These are phyloP conservation scores for Microthlaspi erraticum DNA, from an alignment of 345 rosid genomes.

Conservation along the genomic window DNA sequence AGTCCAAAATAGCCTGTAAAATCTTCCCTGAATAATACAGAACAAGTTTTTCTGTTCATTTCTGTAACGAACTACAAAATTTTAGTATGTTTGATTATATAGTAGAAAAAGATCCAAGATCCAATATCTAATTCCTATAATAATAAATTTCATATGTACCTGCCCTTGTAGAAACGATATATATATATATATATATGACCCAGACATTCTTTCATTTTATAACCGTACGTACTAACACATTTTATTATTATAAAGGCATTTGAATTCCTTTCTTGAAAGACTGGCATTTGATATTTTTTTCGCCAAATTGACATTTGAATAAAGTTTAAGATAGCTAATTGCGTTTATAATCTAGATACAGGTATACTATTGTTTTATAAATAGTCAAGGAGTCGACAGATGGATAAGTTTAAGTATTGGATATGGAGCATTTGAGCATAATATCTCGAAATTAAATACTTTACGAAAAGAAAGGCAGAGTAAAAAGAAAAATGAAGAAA, in stretches of 20 bases:
- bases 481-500: conserved; percentile 2
- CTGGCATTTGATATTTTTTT: conserved; percentile 13
- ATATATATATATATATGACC: neutral
- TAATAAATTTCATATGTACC: neutral
- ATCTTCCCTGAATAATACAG: too few relatives aligned
- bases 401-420: neutral
- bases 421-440: too few relatives aligned
- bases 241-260: conserved; percentile 8
- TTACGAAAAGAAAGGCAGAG: conserved; percentile 1
- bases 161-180: neutral
- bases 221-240: conserved; percentile 7
- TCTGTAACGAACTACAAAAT: neutral
- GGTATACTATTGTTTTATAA: neutral
- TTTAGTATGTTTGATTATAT: neutral
- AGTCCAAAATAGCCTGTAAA: neutral
- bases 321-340: conserved; percentile 12
- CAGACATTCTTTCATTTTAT: conserved; percentile 17
- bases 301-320: conserved; percentile 17
- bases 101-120: neutral
- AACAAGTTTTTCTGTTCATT: too few relatives aligned
- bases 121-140: neutral
- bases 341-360: conserved; percentile 14
- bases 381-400: neutral
- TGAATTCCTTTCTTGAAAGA: neutral
- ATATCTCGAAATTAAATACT: too few relatives aligned